These are phyloP conservation scores for Neurospora hispaniola DNA, from an alignment of 495 filamentous ascomycete species.

Conservation along the genomic window DNA sequence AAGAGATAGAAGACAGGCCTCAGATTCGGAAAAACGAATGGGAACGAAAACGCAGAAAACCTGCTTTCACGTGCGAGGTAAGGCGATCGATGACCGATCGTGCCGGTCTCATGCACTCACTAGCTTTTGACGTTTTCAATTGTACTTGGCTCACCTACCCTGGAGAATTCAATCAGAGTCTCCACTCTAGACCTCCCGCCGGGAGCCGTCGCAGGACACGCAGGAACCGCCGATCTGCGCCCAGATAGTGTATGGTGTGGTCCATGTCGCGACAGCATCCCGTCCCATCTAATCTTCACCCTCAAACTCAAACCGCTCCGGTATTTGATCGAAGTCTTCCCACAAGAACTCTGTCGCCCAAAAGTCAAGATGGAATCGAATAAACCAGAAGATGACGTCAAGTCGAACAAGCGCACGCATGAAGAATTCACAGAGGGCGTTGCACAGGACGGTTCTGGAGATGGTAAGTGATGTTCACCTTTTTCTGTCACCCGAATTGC, in stretches of 20 bases:
- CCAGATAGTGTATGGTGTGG: neutral
- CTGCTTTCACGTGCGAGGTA: neutral
- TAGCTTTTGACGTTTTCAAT: neutral
- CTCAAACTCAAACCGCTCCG: neutral
- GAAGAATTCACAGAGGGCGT: slow-evolving; percentile 25
- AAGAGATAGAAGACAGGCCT: neutral
- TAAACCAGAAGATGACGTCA: slow-evolving; percentile 19
- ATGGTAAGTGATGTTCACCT: slow-evolving; percentile 17
- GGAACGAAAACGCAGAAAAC: neutral
- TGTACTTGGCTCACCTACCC: neutral
- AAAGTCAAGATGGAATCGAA: slow-evolving; percentile 11
- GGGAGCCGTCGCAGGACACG: neutral
- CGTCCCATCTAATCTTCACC: neutral
- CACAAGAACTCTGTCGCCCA: neutral
- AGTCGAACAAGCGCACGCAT: slow-evolving; percentile 37
- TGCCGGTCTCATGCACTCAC: neutral
- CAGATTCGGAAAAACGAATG: neutral
- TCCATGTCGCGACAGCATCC: neutral
- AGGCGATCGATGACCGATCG: neutral
- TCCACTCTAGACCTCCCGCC: neutral
- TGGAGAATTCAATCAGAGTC: neutral
- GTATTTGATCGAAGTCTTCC: neutral
- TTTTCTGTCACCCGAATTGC: neutral
- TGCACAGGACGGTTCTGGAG: slow-evolving; percentile 20
- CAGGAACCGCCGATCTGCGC: neutral